Conservation (phyloP, 495 filamentous ascomycete genomes). For the Hypomontagnella monticulosa region DNA sequence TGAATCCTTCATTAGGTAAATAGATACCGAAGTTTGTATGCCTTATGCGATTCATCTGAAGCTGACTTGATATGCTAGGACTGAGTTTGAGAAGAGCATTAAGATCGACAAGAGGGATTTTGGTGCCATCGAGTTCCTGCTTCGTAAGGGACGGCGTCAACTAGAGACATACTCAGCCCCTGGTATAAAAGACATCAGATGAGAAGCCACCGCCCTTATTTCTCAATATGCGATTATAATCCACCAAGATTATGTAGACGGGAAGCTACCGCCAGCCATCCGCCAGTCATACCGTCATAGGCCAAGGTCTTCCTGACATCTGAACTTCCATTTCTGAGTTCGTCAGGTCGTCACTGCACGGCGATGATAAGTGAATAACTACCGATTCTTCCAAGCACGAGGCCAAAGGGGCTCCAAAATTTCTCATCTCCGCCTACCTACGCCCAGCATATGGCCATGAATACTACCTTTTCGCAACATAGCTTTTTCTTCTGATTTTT, state of each 20-base stretch:
- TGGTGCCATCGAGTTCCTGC: constrained; percentile 82
- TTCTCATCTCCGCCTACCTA: not conserved
- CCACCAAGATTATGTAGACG: not conserved
- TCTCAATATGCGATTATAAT: not conserved
- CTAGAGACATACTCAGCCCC: constrained; percentile 85
- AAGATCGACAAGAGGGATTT: constrained; percentile 88
- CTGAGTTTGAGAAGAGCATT: constrained; percentile 79
- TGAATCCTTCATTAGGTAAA: constrained; percentile 51
- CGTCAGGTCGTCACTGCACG: too few species aligned
- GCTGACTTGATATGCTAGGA: constrained; percentile 52
- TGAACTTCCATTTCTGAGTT: too few species aligned
- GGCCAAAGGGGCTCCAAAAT: constrained; percentile 4
- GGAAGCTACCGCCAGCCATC: constrained; percentile 18
- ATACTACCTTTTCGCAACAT: constrained; percentile 44
- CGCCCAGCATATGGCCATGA: constrained; percentile 14
- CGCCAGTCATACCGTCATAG: not conserved
- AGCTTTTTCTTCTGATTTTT: constrained; percentile 37
- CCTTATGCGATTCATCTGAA: too few species aligned
- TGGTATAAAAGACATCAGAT: constrained; percentile 81
- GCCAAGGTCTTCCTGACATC: too few species aligned
- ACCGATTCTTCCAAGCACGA: not conserved
- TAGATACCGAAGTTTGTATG: too few species aligned
- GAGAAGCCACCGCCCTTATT: constrained; percentile 22
- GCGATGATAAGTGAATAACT: not conserved
- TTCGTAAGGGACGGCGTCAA: constrained; percentile 85